phyloP scores from a whole-genome alignment of 495 filamentous ascomycete species.

The Penicillium argentinense region DNA sequence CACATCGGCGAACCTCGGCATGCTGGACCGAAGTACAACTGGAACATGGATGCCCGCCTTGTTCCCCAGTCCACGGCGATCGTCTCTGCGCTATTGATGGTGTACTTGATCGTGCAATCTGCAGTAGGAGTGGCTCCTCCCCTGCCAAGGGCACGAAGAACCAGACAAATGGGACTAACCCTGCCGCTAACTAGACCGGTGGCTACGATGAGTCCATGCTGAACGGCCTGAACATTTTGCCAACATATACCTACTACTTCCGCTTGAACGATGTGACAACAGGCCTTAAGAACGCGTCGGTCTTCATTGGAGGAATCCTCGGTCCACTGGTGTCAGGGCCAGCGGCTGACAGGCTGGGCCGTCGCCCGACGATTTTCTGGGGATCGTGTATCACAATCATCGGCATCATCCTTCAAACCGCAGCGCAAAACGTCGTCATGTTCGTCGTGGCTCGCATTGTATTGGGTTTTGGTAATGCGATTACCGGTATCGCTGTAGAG shows the following conservation, averaged over 20 bases:
- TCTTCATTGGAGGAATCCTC: slow-evolving; percentile 45
- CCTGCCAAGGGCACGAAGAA: no score
- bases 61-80: slow-evolving; percentile 45
- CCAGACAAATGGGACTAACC: no score
- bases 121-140: slow-evolving; percentile 30
- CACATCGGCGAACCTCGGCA: no score
- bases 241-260: slow-evolving; percentile 51
- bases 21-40: slow-evolving; percentile 36
- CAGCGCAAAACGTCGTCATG: slow-evolving; percentile 50
- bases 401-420: slow-evolving; percentile 48
- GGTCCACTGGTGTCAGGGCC: slow-evolving; percentile 38
- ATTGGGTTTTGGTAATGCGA: slow-evolving; percentile 40
- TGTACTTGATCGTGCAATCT: slow-evolving; percentile 50
- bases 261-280: slow-evolving; percentile 40
- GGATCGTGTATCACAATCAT: slow-evolving; percentile 40
- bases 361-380: slow-evolving; percentile 47
- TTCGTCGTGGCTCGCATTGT: slow-evolving; percentile 45
- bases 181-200: slow-evolving; percentile 22
- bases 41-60: slow-evolving; percentile 55
- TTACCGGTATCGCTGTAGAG: slow-evolving; percentile 38
- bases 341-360: slow-evolving; percentile 41
- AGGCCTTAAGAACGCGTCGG: slow-evolving; percentile 47
- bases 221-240: slow-evolving; percentile 53
- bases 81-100: slow-evolving; percentile 39
- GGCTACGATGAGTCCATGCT: slow-evolving; percentile 54